phyloP scores from a whole-genome alignment of 1,284 basidiomycete genomes.

The Ceratobasidium sp. region DNA sequence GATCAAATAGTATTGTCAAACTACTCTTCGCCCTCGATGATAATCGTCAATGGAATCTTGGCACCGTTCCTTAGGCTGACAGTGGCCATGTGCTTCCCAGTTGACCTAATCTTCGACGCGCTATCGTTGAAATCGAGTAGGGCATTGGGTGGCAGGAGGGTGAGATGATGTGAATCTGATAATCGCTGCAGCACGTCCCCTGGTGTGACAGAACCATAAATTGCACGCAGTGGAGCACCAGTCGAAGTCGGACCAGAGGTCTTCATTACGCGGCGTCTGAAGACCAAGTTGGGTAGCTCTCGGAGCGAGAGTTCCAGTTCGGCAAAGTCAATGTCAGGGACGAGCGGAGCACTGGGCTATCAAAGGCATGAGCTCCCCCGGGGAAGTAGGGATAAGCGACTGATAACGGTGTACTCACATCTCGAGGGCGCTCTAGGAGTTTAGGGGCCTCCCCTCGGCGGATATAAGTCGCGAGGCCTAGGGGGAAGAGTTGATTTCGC shows the following conservation, averaged over 20 bases:
- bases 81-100: constrained; percentile 12
- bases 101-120: constrained; percentile 23
- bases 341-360: constrained; percentile 25
- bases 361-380: not conserved
- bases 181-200: constrained; percentile 32
- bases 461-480: constrained; percentile 23
- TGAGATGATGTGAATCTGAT: constrained; percentile 35
- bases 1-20: constrained; percentile 9
- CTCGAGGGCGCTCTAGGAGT: constrained; percentile 32
- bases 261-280: constrained; percentile 19
- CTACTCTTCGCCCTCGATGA: constrained; percentile 30
- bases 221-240: not conserved
- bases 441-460: constrained; percentile 30
- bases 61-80: constrained; percentile 26
- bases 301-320: constrained; percentile 29
- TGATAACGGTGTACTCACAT: not conserved
- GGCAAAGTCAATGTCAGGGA: constrained; percentile 35
- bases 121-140: constrained; percentile 32
- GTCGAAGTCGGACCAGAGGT: not conserved
- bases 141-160: constrained; percentile 28
- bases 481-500: constrained; percentile 31
- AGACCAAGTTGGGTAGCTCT: constrained; percentile 23
- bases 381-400: not conserved
- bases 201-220: constrained; percentile 30
- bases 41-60: constrained; percentile 17